Base-by-base conservation (phyloP, 2,329 filamentous ascomycete species). In the Calonectria multiphialidica region DNA sequence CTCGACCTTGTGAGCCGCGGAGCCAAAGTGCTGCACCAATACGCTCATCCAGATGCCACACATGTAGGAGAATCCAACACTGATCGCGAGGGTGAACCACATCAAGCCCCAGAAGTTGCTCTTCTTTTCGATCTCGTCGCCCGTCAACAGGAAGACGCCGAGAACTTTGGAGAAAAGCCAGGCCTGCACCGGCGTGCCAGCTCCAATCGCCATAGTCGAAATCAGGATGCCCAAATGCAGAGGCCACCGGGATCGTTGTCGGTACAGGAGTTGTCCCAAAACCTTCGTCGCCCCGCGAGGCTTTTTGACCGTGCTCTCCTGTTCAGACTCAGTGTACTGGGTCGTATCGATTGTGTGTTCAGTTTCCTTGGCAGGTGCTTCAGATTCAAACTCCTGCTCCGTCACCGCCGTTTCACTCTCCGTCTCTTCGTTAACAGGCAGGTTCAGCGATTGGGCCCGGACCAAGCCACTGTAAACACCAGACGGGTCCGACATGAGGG, bases 401-500 rank as follows among this genome's bases (percentile, higher is more conserved):
- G 37, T 2, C 4, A 44, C 3, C 2, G 30, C 16, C 2, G 25
- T 28, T 7, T 67, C 50, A 1, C 10, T 16, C 2, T 72, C 67
- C 16, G 30, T 2, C 4, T 45, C 21, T 2, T 77, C 62, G 1
- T n/a, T 18, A 8, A 59, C 65, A 0, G 57, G 40, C 37, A 62
- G 45, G 12, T 66, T 28, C 2, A 68, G 42, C 5, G 71, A 45
- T 44, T 81, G 80, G 8, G 80, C 80, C 6, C 66, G 70, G 6
- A 80, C 79, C 9, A 81, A 35, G 5, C 63, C 66, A 1, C 72
- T 74, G 35, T 81, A 81, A 0, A 78, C 74, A 1, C 80, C 74
- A 0, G 67, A 68, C 90, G 21, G 89, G 83, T 83, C 82, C 18
- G 81, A 80, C 45, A 94, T 83, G 0, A 94, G 85, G 25, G 89